These are phyloP conservation scores for Saccharomyces uvarum DNA, from an alignment of 1,139 yeast genomes.

Conservation along the genomic window DNA sequence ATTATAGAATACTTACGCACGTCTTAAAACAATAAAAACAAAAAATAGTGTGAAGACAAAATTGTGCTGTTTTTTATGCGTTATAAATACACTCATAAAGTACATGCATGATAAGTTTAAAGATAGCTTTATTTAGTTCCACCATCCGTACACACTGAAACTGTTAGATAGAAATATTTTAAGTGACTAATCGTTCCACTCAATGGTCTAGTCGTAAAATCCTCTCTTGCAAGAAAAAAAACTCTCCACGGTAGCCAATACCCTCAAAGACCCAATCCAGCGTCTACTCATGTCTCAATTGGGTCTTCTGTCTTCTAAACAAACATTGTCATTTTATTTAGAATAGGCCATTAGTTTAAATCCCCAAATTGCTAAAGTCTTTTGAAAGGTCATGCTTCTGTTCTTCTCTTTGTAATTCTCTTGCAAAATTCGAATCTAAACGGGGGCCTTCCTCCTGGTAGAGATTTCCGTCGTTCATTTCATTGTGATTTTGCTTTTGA, in stretches of 20 bases:
- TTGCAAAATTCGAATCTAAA: conserved; percentile 12
- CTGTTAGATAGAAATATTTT: not conserved
- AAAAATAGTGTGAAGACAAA: not conserved
- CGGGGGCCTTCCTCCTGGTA: conserved; percentile 7
- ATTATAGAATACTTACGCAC: not conserved
- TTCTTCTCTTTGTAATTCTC: conserved; percentile 9
- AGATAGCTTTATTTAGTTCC: not conserved
- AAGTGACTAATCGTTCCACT: not conserved
- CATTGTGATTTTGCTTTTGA: not conserved
- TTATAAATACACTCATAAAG: not conserved
- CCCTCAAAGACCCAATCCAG: not conserved
- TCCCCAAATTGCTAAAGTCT: not conserved
- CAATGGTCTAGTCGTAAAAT: not conserved
- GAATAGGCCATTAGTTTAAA: not conserved
- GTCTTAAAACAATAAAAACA: not conserved
- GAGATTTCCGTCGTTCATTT: conserved; percentile 3
- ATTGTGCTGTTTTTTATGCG: not conserved
- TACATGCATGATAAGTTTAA: not conserved
- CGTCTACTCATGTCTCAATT: not conserved
- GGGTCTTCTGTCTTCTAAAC: not conserved
- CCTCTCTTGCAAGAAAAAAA: not conserved
- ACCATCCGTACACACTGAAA: not conserved
- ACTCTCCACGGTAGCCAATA: not conserved
- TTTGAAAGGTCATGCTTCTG: not conserved
- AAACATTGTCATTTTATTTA: not conserved